Conservation (phyloP, 202 grass and related monocot genomes). For the Cymbopogon flexuosus region DNA sequence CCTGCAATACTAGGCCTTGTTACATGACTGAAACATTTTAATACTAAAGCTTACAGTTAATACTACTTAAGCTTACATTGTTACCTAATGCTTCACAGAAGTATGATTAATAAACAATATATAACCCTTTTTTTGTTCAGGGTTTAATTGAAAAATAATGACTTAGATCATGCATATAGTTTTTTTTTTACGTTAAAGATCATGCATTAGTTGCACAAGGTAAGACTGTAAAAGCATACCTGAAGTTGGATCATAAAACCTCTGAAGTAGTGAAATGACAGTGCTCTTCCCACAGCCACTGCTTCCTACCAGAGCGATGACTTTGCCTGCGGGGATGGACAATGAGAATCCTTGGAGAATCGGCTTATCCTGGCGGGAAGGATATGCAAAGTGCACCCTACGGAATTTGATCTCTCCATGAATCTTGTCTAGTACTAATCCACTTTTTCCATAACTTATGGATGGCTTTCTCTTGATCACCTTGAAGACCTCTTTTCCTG, state of each 20-base stretch:
- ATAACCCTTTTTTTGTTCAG: not conserved
- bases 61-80: not conserved
- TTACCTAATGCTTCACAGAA: not conserved
- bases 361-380: slow-evolving; percentile 43
- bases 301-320: slow-evolving; percentile 57
- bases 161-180: not conserved
- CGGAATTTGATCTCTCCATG: slow-evolving; percentile 46
- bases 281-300: slow-evolving; percentile 78
- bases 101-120: not conserved
- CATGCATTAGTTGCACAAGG: slow-evolving; percentile 13
- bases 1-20: slow-evolving; percentile 42
- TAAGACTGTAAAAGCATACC: slow-evolving; percentile 24
- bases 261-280: slow-evolving; percentile 53
- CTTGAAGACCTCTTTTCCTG: slow-evolving; percentile 58
- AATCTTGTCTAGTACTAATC: slow-evolving; percentile 34
- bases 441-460: slow-evolving; percentile 42
- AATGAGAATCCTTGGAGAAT: slow-evolving; percentile 55
- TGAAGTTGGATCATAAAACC: slow-evolving; percentile 59
- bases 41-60: slow-evolving; percentile 16
- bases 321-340: slow-evolving; percentile 44
- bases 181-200: not conserved
- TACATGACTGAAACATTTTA: slow-evolving; percentile 14
- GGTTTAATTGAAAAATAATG: not conserved
- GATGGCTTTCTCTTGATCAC: slow-evolving; percentile 48
- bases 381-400: slow-evolving; percentile 51